Base-by-base conservation (phyloP, 345 rosid species). In the Murraya koenigii region DNA sequence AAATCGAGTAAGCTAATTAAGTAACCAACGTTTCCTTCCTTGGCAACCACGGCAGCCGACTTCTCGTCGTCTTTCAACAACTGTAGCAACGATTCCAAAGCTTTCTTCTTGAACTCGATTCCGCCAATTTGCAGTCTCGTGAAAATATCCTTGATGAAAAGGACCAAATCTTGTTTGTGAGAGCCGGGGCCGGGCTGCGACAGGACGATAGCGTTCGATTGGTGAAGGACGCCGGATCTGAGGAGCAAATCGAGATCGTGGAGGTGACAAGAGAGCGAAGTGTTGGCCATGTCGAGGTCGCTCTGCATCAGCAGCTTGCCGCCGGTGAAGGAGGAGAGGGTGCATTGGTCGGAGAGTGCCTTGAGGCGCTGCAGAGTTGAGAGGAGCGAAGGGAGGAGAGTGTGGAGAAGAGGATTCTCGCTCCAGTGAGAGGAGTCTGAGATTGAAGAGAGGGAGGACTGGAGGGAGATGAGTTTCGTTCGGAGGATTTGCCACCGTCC, bases 251-350 rank as follows among this genome's bases (percentile, higher is more conserved):
- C 90, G 55, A 93, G 93, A 84, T 87, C 92, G 26, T 83, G 87
- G 66, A 90, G 86, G 77, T 88, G 92, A 64, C 61, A 82, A 2
- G 93, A 84, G 58, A 93, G 90, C 3, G 93, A 79, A 22, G 92
- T 71, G 25, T 93, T 85, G 71, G 92, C 87, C n/a, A 91, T 91
- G 75, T 93, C 96, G 75, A 93, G 96, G 86, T 93, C 98, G 84
- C 96, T 91, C 84, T 93, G 98, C 87, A 91, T 89, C 54, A 83
- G 84, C 39, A 93, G 94, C 86, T 93, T 93, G 33, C 94, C 94
- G 75, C 93, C 93, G 73, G 85, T 73, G 86, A 90, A 85, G 62
- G 91, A 79, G 47, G 79, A 68, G 80, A 80, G 81, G 22, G 85
- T 60, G 77, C 90, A 87, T 81, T 90, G 92, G 77, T 82, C 81